Evolutionary conservation across 148 eudicot genomes (phyloP).

Genomic region (Chenopodium berlandieri): DNA sequence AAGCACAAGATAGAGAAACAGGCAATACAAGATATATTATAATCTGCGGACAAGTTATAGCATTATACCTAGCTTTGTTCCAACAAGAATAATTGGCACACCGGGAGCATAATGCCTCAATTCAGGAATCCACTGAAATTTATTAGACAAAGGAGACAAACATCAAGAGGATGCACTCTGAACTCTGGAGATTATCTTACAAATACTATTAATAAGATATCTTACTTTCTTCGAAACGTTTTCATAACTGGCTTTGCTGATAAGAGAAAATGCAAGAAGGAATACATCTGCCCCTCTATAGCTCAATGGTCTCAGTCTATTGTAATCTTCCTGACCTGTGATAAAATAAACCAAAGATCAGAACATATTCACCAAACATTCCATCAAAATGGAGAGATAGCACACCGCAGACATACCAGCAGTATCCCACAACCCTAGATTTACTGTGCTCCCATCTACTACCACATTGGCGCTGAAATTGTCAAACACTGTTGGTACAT

Average conservation of each 20-base stretch:
- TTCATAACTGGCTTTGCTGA: constrained; percentile 55
- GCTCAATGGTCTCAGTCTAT: constrained; percentile 52
- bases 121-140: constrained; percentile 61
- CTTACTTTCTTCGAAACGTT: constrained; percentile 50
- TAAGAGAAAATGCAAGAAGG: constrained; percentile 52
- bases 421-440: constrained; percentile 55
- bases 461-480: constrained; percentile 54
- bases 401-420: constrained; percentile 33
- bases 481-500: constrained; percentile 55
- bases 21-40: background rate
- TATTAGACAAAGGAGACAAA: constrained; percentile 17
- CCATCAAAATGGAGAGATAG: background rate
- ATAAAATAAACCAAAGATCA: constrained; percentile 7
- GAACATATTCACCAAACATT: background rate
- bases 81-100: constrained; percentile 79
- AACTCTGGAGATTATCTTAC: background rate
- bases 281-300: constrained; percentile 53
- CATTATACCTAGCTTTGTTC: constrained; percentile 78
- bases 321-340: constrained; percentile 53
- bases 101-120: constrained; percentile 91
- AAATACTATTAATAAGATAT: background rate
- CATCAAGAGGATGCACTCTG: background rate
- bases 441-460: constrained; percentile 52
- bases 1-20: background rate
- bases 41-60: background rate